Base-by-base conservation (phyloP, 208 protist species). In the Crithidia sp. region DNA sequence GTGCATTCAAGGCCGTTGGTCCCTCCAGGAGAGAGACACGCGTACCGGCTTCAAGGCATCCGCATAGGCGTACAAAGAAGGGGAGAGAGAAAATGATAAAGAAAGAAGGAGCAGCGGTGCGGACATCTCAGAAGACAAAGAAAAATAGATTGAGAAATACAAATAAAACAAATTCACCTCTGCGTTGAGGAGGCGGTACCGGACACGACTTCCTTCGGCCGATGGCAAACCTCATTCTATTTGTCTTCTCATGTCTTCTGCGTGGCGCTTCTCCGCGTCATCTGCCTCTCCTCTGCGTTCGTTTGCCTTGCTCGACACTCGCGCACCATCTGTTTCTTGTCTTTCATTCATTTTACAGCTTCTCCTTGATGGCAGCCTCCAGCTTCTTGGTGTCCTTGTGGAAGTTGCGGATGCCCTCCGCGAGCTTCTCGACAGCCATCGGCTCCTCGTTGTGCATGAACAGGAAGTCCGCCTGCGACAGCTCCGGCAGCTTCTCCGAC, bases 401-500 rank as follows among this genome's bases (percentile, higher is more conserved):
- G 86, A 99, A 99, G 73, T 96, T 96, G 64, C 97, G 83, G 74
- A 99, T 99, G 62, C 98, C 98, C 74, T 99, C 98, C 37, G 95
- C 67, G 28, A 99, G 93, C 86, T 99, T 99, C 65, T 98, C 96
- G n/a, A 97, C 96, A 39, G 98, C 98, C 98, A 99, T 99, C n/a
- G 86, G 80, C 81, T 99, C 91, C 67, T 90, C 75, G 71, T 97
- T 93, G 73, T 91, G 82, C 76, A 91, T 86, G 61, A 87, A 97
- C 44, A 95, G 78, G 64, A 91, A 95, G 40, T 94, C 85, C 4
- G 83, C 74, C 71, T 87, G 71, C 54, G 82, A 84, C 37, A 97
- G 77, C 73, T 95, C 85, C 53, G 82, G 62, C n/a, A 94, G 67
- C 60, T 87, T 90, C 56, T 77, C 75, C 16, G 59, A 64, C 73